Evolutionary conservation across 1,139 yeast species (phyloP), one percentile per base, ranked within the genome.

Genomic region (Candida sanyaensis): DNA sequence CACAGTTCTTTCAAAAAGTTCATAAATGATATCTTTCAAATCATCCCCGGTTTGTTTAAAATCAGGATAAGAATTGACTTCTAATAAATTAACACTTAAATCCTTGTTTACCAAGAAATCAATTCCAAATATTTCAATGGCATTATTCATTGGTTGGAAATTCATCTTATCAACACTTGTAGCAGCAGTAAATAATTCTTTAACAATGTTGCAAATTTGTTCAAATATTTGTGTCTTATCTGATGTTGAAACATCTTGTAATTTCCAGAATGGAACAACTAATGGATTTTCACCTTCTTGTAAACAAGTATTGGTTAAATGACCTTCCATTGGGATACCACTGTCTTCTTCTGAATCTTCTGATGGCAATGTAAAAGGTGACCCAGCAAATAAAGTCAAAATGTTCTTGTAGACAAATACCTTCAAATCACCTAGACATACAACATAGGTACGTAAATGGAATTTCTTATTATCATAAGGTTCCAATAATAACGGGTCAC

Each of bases 11-110:
- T 74, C 80, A 56, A 86, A 85, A 41, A 87, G 68, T 38, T 75
- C 83, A 55, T 74, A 73, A 29, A 93, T 88, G 27, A 92, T 60
- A 1, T 60, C 71, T 60, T 86, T 87, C 58, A 93, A 73, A 6
- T 79, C 85, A 17, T 71, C 80, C 10, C 99, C 99, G 0, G 98
- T 93, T 66, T 93, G 99, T 62, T 91, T 91, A 68, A 93, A 93
- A 63, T 93, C 99, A 0, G 99, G 99, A 62, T 87, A 93, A 8
- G 98, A 86, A 62, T 93, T 93, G 42, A 91, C 89, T 64, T 93
- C 99, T 36, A 93, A 69, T 38, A 93, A 65, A 42, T 74, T 74
- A 3, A 88, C 93, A 8, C 72, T 61, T 29, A 66, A 63, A 38
- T 82, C 72, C 1, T 69, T 72, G 55, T 83, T 84, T 7, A 93